Conservation (phyloP, 208 protist genomes). For the Leishmania mexicana region DNA sequence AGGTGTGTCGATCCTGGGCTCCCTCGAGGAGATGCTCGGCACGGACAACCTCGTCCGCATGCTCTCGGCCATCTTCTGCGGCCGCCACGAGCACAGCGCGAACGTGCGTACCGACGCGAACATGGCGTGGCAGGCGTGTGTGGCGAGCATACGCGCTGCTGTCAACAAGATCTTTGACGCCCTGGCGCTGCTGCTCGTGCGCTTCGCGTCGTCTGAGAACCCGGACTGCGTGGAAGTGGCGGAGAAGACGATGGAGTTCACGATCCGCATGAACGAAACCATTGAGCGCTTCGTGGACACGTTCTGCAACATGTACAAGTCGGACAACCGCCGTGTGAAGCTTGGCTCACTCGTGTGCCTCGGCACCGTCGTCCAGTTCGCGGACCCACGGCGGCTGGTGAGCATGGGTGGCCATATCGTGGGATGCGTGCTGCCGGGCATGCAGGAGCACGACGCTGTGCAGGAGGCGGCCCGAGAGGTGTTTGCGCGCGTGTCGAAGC, state of each 20-base stretch:
- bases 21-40: conserved; percentile 83
- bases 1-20: conserved; percentile 82
- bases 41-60: conserved; percentile 71
- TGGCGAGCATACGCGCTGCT: conserved; percentile 85
- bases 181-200: conserved; percentile 71
- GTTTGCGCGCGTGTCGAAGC: conserved; percentile 80
- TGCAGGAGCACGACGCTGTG: conserved; percentile 87
- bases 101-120: conserved; percentile 80
- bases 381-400: conserved; percentile 74
- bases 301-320: conserved; percentile 77
- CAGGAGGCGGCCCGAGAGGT: conserved; percentile 79
- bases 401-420: conserved; percentile 85
- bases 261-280: conserved; percentile 81
- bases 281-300: conserved; percentile 81
- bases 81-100: conserved; percentile 81
- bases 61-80: conserved; percentile 84
- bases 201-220: conserved; percentile 77
- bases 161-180: conserved; percentile 90
- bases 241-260: conserved; percentile 90
- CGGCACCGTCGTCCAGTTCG: conserved; percentile 65
- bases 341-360: conserved; percentile 79
- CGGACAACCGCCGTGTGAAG: conserved; percentile 54
- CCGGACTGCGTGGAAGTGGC: conserved; percentile 86
- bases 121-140: conserved; percentile 89
- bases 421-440: conserved; percentile 85